Evolutionary conservation across 2,329 filamentous ascomycete species (phyloP), one percentile per base, ranked within the genome.

Genomic region (Cylindrodendrum hubeiense): DNA sequence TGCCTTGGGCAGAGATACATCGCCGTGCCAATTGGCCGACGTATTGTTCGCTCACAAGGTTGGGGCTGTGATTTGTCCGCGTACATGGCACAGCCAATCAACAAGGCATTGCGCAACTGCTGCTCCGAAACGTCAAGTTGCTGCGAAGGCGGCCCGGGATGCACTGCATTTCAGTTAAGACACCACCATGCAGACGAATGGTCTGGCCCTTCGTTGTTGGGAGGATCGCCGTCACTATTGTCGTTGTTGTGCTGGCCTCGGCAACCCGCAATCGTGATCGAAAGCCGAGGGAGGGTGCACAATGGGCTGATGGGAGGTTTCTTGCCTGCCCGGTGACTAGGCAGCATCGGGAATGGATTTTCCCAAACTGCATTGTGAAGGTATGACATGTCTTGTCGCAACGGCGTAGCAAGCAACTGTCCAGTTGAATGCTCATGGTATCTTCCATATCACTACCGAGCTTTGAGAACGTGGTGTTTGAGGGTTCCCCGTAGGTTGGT

Each of bases 1-100:
- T 26, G 54, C 56, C 44, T 65, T 60, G 44, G 61, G 61, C 61
- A 60, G 61, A 60, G 61, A 60, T 51, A 65, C 61, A 60, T 60
- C 28, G 33, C 17, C 61, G 41, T 43, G 44, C 24, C 15, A 34
- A 44, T 62, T 43, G 57, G 33, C 33, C 39, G 57, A 41, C 12
- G 37, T 41, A 21, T 44, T 33, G 47, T 15, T 19, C 47, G 26
- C 47, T 13, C 47, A n/a, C n/a, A 30, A 19, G 10, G 13, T 33
- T 33, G 28, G 47, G 28, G n/a, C 26, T 50, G 47, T 50, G 47
- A 33, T 50, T 50, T 50, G 47, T n/a, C 28, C 47, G 26, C 47
- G 17, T 50, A 50, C 47, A 17, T 50, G 47, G 28, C 47, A 33
- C 28, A 9, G n/a, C 47, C 26, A 50, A 50, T 50, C n/a, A 33